Conservation (phyloP, 2,329 filamentous ascomycete species). For the Fusarium algeriense region DNA sequence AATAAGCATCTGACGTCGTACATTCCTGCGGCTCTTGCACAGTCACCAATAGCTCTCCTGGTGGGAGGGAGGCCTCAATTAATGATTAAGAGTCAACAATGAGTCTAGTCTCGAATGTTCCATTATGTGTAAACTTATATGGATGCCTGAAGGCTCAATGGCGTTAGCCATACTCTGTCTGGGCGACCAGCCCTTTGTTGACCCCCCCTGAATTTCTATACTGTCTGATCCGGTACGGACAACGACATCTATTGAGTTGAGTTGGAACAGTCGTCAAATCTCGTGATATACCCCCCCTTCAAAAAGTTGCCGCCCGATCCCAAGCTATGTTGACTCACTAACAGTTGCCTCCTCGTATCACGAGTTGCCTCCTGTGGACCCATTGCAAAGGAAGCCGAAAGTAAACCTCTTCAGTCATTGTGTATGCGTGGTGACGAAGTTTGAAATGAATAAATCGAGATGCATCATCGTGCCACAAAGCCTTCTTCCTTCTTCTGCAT, state of each 20-base stretch:
- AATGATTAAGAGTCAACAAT: slow-evolving; percentile 2
- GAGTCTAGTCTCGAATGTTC: slow-evolving; percentile 33
- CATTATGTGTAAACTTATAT: slow-evolving; percentile 42
- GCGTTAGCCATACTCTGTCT: slow-evolving; percentile 21
- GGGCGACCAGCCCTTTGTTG: slow-evolving; percentile 25
- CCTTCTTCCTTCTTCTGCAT: slow-evolving; percentile 17
- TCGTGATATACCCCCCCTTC: slow-evolving; percentile 43
- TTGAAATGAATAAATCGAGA: slow-evolving; percentile 32
- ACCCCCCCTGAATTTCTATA: slow-evolving; percentile 34
- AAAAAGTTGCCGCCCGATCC: slow-evolving; percentile 27
- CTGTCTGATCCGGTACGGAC: slow-evolving; percentile 18
- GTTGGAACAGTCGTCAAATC: slow-evolving; percentile 39
- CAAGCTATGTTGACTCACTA: slow-evolving; percentile 36
- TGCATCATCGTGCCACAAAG: slow-evolving; percentile 23
- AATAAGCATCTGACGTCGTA: slow-evolving; percentile 38
- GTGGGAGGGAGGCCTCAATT: slow-evolving; percentile 42
- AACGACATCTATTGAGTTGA: slow-evolving; percentile 32
- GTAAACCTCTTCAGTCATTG: slow-evolving; percentile 34
- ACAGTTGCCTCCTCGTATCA: slow-evolving; percentile 27
- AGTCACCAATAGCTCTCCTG: slow-evolving; percentile 15
- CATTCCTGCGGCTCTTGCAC: slow-evolving; percentile 7
- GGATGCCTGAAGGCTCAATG: slow-evolving; percentile 37
- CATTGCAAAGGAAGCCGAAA: slow-evolving; percentile 26
- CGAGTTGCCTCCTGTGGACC: slow-evolving; percentile 30
- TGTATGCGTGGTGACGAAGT: slow-evolving; percentile 31